Evolutionary conservation across 164 flowering plant genomes (phyloP), one percentile per base, ranked within the genome.

Genomic region (Dillenia turbinata): DNA sequence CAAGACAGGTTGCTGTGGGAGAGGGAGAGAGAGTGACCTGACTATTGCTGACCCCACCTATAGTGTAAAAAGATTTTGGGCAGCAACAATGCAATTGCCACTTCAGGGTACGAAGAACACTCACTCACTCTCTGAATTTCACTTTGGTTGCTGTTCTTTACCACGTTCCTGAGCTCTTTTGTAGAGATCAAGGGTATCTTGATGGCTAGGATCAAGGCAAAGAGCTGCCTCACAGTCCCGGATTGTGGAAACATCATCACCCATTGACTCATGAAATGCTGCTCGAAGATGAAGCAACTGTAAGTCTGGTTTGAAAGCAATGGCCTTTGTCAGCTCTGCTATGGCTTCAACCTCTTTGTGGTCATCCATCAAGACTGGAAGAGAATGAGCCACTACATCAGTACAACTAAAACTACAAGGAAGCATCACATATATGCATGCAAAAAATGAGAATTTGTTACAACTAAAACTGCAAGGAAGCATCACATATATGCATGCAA

Each of bases 201-300:
- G 24, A 63, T 90, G 96, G 66, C 47, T 66, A 10, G 97, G 87
- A 71, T 93, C 96, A 13, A 93, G 85, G 71, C 90, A 84, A 24
- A 93, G 88, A 17, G 97, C 98, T 47, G 98, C 97, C 72, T 85
- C 89, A 59, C 88, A 88, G 72, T 93, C 97, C 68, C 82, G 77
- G 11, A 81, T 11, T 47, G 97, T 68, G 19, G 87, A 72, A 52
- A 59, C 16, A 15, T 26, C 8, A 61, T 86, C 81, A 22, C 83
- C 84, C 82, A 85, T 80, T 14, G 96, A 89, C 17, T 94, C 99
- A 52, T 86, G 78, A 67, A 94, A 94, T 63, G 96, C 93, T 11
- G 97, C 96, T 59, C 94, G 84, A 26, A 90, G 94, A 74, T 90
- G 88, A 13, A 93, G 85, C 58, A 90, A 71, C 69, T 89, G 97